Evolutionary conservation across 2,329 filamentous ascomycete species (phyloP), one percentile per base, ranked within the genome.

Genomic region (Colletotrichum abscissum): DNA sequence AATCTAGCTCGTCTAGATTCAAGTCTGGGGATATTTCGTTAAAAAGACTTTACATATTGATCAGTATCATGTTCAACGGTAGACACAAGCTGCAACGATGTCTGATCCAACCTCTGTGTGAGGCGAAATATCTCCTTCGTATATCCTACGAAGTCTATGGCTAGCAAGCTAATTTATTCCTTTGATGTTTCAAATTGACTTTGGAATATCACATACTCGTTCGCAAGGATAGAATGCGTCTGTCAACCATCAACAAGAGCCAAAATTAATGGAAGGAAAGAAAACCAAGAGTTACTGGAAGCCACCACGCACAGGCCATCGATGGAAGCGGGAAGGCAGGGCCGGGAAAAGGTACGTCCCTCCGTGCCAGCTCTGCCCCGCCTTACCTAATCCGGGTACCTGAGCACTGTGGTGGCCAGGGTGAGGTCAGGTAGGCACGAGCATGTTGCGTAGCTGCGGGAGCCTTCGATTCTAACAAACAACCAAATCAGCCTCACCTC

Each of bases 401-500:
- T 71, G 26, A 69, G 65, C 65, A 69, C 38, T 30, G n/a, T 49
- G 67, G n/a, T 49, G 67, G 67, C 70, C 67, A 70, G 70, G 70
- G 70, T 73, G 60, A 73, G 70, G 67, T 64, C 69, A 69, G 67
- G 67, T 65, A 75, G 73, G 70, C 73, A 75, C 73, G 73, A 75
- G 65, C 66, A 75, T 70, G 65, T 75, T 75, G 73, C 73, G 73
- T 75, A 73, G 73, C 73, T 75, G 57, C 35, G 24, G 73, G 52
- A 75, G 74, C 74, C 73, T 65, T 49, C 42, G 42, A 49, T 22
- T 62, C 64, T 42, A 67, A 57, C 72, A 74, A 74, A 75, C 72
- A 74, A 62, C 64, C 35, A 60, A 52, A 16, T 19, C 55, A 69
- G 55, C 74, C 63, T 71, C 60, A 54, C 26, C 72, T 64, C 49